A percentile compares a stretch with the other conserved stretches of the same genome.
Evolutionary conservation across 495 filamentous ascomycete genomes (phyloP).

Genomic region (Trichocladium antarcticum): DNA sequence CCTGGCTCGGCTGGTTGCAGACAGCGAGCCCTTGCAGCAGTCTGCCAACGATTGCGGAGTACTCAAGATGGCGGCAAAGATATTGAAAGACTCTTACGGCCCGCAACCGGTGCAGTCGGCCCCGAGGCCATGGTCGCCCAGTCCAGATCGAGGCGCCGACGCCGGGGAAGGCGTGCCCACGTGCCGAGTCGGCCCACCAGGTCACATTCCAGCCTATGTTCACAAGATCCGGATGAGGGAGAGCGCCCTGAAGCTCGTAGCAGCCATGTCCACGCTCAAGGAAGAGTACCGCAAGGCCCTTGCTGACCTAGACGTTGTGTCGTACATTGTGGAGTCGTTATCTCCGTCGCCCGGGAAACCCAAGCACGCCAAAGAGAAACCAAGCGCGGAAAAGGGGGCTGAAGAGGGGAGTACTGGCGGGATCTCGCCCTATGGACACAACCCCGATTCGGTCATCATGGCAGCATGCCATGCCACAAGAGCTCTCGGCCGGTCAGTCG

Average conservation of each 20-base stretch:
- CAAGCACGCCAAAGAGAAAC: constrained; percentile 16
- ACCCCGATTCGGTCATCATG: constrained; percentile 56
- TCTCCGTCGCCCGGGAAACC: constrained; percentile 44
- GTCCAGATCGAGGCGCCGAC: constrained; percentile 15
- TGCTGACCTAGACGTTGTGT: constrained; percentile 66
- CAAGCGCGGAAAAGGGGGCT: constrained; percentile 7
- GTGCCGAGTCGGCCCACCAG: constrained; percentile 47
- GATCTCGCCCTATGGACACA: constrained; percentile 26
- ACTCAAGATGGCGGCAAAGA: constrained; percentile 58
- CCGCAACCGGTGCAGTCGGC: constrained; percentile 32
- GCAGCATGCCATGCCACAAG: constrained; percentile 74
- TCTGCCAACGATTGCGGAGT: constrained; percentile 69
- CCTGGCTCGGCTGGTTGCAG: constrained; percentile 65
- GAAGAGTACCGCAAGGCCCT: constrained; percentile 77
- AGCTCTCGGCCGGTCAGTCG: constrained; percentile 71
- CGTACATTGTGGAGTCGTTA: constrained; percentile 75
- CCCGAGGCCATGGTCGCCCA: constrained; percentile 35
- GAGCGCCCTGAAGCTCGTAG: constrained; percentile 65
- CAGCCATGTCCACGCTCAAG: constrained; percentile 65
- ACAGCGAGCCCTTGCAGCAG: constrained; percentile 64
- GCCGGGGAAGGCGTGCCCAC: constrained; percentile 16
- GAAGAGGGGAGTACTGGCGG: constrained; percentile 2
- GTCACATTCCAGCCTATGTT: constrained; percentile 49
- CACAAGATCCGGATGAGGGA: constrained; percentile 72
- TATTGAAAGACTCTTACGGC: constrained; percentile 60